Evolutionary conservation across 805 yeast genomes (phyloP).

Genomic region (Schizosaccharomyces japonicus): DNA sequence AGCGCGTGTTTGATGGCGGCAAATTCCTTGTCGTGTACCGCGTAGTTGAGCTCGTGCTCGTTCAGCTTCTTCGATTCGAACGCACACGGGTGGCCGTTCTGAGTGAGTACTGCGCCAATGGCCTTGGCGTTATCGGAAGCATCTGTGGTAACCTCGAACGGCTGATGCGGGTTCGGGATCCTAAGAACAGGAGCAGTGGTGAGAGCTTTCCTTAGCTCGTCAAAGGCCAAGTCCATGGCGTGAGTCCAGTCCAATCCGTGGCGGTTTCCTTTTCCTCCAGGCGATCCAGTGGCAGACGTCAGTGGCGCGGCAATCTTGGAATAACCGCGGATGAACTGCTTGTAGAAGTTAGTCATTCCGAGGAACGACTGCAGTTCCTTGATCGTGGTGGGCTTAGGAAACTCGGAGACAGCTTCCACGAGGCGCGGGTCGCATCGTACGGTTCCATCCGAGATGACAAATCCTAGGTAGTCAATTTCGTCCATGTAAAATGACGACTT

Average conservation of each 20-base stretch:
- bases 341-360: constrained; percentile 5
- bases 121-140: background rate
- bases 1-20: background rate
- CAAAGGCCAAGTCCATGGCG: background rate
- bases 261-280: background rate
- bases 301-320: constrained; percentile 5
- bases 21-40: background rate
- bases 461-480: constrained; percentile 7
- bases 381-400: constrained; percentile 7
- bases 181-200: background rate
- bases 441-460: constrained; percentile 5
- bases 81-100: background rate
- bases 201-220: background rate
- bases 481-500: constrained; percentile 8
- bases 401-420: constrained; percentile 4
- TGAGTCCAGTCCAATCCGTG: background rate
- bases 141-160: background rate
- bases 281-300: constrained; percentile 4
- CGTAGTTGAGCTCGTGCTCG: background rate
- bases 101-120: constrained; percentile 2
- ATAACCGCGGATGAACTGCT: constrained; percentile 4
- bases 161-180: background rate
- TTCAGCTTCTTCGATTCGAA: background rate
- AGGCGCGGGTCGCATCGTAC: constrained; percentile 3
- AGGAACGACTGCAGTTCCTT: constrained; percentile 5